Percentiles rank a stretch among this genome's conserved stretches.
phyloP scores from a whole-genome alignment of 2,329 filamentous ascomycete species.

The Colletotrichum sp. region DNA sequence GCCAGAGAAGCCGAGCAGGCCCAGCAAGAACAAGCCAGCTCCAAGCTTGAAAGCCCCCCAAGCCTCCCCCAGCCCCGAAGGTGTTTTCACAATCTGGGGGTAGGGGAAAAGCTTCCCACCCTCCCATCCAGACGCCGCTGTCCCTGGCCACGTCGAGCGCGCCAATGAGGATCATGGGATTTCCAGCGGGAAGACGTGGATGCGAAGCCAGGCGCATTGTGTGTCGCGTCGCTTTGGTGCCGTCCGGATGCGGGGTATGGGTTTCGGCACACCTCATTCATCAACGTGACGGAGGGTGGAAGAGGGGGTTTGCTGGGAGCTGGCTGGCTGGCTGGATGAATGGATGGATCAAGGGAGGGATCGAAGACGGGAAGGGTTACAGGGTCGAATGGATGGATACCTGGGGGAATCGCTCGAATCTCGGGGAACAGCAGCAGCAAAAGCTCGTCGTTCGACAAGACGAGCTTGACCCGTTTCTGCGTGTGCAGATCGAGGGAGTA shows the following conservation, averaged over 20 bases:
- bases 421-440: neutral
- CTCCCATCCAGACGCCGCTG: constrained; percentile 9
- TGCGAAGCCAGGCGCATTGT: constrained; percentile 18
- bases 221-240: constrained; percentile 16
- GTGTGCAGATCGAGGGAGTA: neutral
- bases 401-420: constrained; percentile 17
- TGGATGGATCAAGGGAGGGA: neutral
- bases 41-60: neutral
- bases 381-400: constrained; percentile 4
- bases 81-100: neutral
- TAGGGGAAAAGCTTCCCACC: constrained; percentile 17
- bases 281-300: constrained; percentile 7
- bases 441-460: neutral
- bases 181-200: neutral
- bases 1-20: neutral
- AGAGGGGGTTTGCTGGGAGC: neutral
- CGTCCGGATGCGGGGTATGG: constrained; percentile 20
- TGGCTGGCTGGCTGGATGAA: neutral
- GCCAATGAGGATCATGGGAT: neutral
- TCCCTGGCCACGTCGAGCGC: neutral
- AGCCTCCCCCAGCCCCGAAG: neutral
- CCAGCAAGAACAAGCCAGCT: neutral
- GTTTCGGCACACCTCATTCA: constrained; percentile 17
- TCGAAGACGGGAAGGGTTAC: neutral
- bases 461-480: neutral